phyloP scores from a whole-genome alignment of 1,139 yeast genomes.

The Lizanozyma gosingica region DNA sequence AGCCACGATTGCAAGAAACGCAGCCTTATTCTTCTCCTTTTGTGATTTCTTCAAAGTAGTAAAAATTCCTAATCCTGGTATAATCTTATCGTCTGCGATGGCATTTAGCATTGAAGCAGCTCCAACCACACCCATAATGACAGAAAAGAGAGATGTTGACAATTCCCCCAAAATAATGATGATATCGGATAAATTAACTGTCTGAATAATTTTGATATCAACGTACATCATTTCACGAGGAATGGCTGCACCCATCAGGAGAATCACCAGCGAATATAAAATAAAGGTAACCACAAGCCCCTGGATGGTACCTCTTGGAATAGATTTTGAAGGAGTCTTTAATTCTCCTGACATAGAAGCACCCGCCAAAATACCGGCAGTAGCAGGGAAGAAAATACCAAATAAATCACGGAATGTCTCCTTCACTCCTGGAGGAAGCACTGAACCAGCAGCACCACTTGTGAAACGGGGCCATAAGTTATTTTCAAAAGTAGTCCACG shows the following conservation, averaged over 20 bases:
- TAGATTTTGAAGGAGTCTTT: constrained; percentile 72
- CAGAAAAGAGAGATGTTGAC: constrained; percentile 83
- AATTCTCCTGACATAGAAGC: constrained; percentile 98
- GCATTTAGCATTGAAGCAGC: constrained; percentile 89
- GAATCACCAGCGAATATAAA: constrained; percentile 65
- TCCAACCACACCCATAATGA: constrained; percentile 90
- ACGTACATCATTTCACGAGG: constrained; percentile 68
- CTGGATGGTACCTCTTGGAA: constrained; percentile 82
- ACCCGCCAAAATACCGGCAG: constrained; percentile 98
- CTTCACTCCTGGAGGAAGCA: constrained; percentile 37
- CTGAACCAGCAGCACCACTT: constrained; percentile 86
- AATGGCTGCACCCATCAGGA: constrained; percentile 70
- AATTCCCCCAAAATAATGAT: constrained; percentile 80
- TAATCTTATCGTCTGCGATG: constrained; percentile 73
- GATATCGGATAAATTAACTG: constrained; percentile 62
- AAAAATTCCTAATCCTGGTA: constrained; percentile 66
- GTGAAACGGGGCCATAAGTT: constrained; percentile 78
- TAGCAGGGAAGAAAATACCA: constrained; percentile 95
- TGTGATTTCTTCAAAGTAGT: constrained; percentile 35
- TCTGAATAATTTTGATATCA: constrained; percentile 79
- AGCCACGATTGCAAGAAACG: constrained; percentile 41
- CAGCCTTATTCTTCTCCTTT: constrained; percentile 46
- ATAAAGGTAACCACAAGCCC: constrained; percentile 71
- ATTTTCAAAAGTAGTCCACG: constrained; percentile 52
- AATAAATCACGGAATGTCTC: constrained; percentile 80